These are phyloP conservation scores for Tetrapisispora phaffii DNA, from an alignment of 805 yeast species.

Conservation along the genomic window DNA sequence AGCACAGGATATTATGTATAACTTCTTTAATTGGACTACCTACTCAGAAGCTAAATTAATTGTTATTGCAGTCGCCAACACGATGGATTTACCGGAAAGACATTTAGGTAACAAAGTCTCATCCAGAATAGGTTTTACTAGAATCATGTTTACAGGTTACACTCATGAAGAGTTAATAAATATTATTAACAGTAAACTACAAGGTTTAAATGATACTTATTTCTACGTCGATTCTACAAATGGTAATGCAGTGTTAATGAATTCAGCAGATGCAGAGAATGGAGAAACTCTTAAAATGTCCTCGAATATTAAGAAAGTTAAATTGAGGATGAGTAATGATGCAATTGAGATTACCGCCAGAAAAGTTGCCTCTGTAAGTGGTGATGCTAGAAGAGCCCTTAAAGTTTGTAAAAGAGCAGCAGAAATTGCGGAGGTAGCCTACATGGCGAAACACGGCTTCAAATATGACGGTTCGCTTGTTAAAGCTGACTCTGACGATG, in stretches of 20 bases:
- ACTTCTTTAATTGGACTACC: slow-evolving; percentile 96
- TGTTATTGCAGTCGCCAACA: slow-evolving; percentile 90
- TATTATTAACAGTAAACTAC: slow-evolving; percentile 66
- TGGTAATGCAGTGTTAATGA: slow-evolving; percentile 29
- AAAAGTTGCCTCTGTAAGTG: slow-evolving; percentile 91
- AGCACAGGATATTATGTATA: slow-evolving; percentile 81
- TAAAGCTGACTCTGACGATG: slow-evolving; percentile 8
- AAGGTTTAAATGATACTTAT: slow-evolving; percentile 33
- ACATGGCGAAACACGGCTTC: slow-evolving; percentile 31
- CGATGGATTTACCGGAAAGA: slow-evolving; percentile 94
- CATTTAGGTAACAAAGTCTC: slow-evolving; percentile 79
- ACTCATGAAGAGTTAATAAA: slow-evolving; percentile 64
- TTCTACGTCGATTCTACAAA: slow-evolving; percentile 30
- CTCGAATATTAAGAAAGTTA: slow-evolving; percentile 22
- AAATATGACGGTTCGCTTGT: slow-evolving; percentile 19
- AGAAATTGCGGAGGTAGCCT: slow-evolving; percentile 70
- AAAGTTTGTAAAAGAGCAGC: slow-evolving; percentile 83
- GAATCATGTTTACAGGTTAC: slow-evolving; percentile 85
- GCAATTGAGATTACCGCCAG: slow-evolving; percentile 89
- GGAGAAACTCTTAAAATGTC: slow-evolving; percentile 6
- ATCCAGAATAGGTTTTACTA: slow-evolving; percentile 77
- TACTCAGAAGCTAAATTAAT: slow-evolving; percentile 67
- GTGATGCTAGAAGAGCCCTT: slow-evolving; percentile 91
- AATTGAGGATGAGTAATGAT: slow-evolving; percentile 41
- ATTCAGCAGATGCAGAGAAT: slow-evolving; percentile 9